Evolutionary conservation across 495 filamentous ascomycete genomes (phyloP), one percentile per base, ranked within the genome.

Genomic region (Lepraria neglecta): DNA sequence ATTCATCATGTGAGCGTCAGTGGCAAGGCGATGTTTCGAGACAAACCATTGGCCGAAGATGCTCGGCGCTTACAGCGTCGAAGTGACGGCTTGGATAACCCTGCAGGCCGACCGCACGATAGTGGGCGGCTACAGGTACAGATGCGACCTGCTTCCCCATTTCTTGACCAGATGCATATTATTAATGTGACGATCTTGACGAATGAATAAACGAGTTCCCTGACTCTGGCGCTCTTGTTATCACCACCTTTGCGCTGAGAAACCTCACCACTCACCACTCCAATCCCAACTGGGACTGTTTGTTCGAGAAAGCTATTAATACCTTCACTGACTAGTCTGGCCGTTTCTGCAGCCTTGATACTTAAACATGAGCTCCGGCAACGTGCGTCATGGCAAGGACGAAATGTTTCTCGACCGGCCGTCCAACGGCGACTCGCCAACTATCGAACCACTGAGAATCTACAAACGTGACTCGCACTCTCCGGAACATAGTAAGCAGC

Each of bases 391-490:
- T 65, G 82, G 82, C 67, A 77, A 82, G 65, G 87, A 88, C 63
- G 89, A 92, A 77, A 83, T 94, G 71, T 92, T 92, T 71, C 79
- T 92, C 65, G 80, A 80, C 65, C 75, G 81, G 17, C 81, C 78
- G 38, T 72, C 74, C 21, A 74, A 74, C 57, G 76, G 76, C 28
- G 82, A 85, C 56, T 85, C 86, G 58, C 87, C 90, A 45, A 87
- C 86, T 3, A 82, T 97, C 61, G 90, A 87, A 60, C 92, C 92
- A 31, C 74, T 97, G 71, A 83, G 90, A 64, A 95, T 97, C 68
- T 85, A 84, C 77, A 95, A 95, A 72, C 79, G 78, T 72, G 69
- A 82, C 71, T 73, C 74, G 71, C 70, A 78, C 75, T 74, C 78
- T 52, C 74, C 78, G 17, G 69, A 77, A 52, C 68, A 69, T 60